phyloP scores from a whole-genome alignment of 371 early-diverging fungal genomes.

The Parasitella parasitica region DNA sequence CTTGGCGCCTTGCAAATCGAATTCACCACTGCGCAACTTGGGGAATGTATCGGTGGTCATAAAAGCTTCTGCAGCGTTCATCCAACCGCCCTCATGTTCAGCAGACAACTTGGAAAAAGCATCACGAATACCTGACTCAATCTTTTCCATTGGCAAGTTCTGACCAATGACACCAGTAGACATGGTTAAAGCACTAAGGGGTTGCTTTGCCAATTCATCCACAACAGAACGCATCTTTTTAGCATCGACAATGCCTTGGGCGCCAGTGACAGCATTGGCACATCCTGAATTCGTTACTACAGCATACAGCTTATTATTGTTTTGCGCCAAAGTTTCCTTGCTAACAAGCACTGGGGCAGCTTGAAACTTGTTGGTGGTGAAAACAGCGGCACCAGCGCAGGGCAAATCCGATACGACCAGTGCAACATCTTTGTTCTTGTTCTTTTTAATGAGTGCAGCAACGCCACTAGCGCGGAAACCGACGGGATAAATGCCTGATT shows the following conservation, averaged over 20 bases:
- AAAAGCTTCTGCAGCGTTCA: constrained; percentile 80
- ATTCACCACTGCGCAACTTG: constrained; percentile 74
- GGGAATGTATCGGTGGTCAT: constrained; percentile 98
- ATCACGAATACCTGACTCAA: constrained; percentile 68
- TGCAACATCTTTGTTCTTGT: constrained; percentile 76
- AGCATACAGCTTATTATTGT: constrained; percentile 54
- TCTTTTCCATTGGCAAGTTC: constrained; percentile 82
- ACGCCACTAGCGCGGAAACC: constrained; percentile 86
- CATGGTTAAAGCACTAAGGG: constrained; percentile 74
- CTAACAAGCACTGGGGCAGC: constrained; percentile 91
- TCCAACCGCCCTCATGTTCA: constrained; percentile 69
- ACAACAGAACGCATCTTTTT: constrained; percentile 65
- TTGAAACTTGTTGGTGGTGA: constrained; percentile 89
- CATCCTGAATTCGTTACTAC: constrained; percentile 91
- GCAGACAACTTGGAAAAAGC: constrained; percentile 49
- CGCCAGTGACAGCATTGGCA: constrained; percentile 96
- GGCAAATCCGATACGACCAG: constrained; percentile 74
- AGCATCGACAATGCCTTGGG: constrained; percentile 80
- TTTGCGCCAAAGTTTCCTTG: constrained; percentile 57
- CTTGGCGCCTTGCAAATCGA: constrained; percentile 48
- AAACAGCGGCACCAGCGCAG: constrained; percentile 85
- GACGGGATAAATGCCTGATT: constrained; percentile 65
- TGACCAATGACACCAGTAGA: constrained; percentile 98
- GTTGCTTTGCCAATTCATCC: constrained; percentile 46
- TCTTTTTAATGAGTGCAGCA: constrained; percentile 82